phyloP scores from a whole-genome alignment of 2,329 filamentous ascomycete genomes.

The Penicillium capsulatum region DNA sequence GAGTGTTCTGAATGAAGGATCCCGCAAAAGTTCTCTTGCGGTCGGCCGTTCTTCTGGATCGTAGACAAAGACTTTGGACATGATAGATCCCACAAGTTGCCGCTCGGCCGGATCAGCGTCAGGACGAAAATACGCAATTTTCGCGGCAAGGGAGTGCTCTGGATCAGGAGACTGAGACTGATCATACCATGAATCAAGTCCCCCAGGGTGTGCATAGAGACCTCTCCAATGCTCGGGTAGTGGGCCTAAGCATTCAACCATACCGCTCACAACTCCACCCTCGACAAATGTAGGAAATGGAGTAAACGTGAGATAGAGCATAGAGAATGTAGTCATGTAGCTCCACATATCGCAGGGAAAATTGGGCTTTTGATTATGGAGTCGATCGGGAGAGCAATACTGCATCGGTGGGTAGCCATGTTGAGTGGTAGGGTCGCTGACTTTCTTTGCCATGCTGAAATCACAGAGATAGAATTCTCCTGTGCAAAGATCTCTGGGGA shows the following conservation, averaged over 20 bases:
- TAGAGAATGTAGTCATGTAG: conserved; percentile 26
- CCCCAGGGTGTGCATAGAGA: conserved; percentile 9
- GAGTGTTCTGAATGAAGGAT: conserved; percentile 25
- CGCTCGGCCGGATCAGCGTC: conserved; percentile 18
- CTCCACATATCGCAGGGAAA: conserved; percentile 30
- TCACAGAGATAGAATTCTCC: conserved; percentile 28
- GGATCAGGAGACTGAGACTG: conserved; percentile 11
- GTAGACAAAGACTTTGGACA: conserved; percentile 22
- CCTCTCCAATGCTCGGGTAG: conserved; percentile 25
- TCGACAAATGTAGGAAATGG: conserved; percentile 13
- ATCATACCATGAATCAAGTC: conserved; percentile 27
- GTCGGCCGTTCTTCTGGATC: conserved; percentile 21
- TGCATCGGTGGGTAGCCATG: conserved; percentile 9
- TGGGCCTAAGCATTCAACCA: conserved; percentile 21
- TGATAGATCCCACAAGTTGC: conserved; percentile 17
- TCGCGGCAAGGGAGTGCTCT: conserved; percentile 5
- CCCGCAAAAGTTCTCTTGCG: conserved; percentile 23
- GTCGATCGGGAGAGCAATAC: conserved; percentile 26
- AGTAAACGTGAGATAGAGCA: conserved; percentile 18
- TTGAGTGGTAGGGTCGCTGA: conserved; percentile 12
- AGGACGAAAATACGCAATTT: conserved; percentile 9
- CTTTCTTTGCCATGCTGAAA: conserved; percentile 24
- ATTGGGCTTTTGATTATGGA: conserved; percentile 22
- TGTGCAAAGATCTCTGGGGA: conserved; percentile 8
- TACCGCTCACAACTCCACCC: conserved; percentile 16